These are phyloP conservation scores for Tetrahymena elliotti DNA, from an alignment of 73 alveolate genomes.

Conservation along the genomic window DNA sequence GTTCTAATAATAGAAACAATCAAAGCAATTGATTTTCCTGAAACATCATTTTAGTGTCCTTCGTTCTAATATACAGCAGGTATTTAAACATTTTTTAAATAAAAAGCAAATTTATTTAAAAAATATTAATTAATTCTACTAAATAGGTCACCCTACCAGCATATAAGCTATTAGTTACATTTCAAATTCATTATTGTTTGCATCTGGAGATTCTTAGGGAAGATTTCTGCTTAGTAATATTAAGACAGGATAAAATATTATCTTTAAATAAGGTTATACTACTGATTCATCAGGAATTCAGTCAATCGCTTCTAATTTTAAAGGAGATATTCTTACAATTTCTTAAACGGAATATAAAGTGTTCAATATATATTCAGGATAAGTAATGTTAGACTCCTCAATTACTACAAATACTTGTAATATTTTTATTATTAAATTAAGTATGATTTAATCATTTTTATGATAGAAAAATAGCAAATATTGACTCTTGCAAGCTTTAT, in stretches of 20 bases:
- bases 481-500: not conserved
- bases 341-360: not conserved
- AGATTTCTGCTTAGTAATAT: not conserved
- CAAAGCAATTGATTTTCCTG: not conserved
- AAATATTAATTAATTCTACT: not conserved
- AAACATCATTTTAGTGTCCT: not conserved
- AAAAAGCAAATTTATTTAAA: not conserved
- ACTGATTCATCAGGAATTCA: not conserved
- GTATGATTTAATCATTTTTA: not conserved
- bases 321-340: not conserved
- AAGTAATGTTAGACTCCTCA: not conserved
- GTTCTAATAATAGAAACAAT: not conserved
- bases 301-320: not conserved
- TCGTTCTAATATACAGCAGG: not conserved
- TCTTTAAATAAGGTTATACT: not conserved
- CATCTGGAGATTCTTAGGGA: not conserved
- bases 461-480: not conserved
- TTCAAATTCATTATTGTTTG: not conserved
- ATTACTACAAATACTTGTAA: not conserved
- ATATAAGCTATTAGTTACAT: not conserved
- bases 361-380: not conserved
- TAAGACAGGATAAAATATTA: not conserved
- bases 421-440: not conserved
- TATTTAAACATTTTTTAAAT: not conserved
- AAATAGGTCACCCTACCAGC: not conserved